Evolutionary conservation across 257 asterid species (phyloP).

Genomic region (Nicotiana noctiflora): DNA sequence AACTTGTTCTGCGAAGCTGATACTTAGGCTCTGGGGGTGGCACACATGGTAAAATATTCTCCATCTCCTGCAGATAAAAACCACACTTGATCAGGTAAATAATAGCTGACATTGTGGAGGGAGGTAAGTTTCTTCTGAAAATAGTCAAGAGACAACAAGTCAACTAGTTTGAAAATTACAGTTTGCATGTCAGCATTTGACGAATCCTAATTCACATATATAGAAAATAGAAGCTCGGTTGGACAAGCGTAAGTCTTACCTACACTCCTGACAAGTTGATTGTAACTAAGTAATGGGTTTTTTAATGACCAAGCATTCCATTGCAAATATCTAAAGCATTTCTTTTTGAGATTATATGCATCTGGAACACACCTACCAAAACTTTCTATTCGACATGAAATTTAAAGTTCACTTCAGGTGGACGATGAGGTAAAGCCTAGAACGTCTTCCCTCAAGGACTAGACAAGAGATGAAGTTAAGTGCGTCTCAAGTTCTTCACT

Average conservation of each 20-base stretch:
- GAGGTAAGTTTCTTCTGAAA: not conserved
- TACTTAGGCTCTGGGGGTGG: slow-evolving; percentile 39
- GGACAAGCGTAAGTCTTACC: not conserved
- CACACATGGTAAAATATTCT: slow-evolving; percentile 23
- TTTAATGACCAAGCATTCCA: not conserved
- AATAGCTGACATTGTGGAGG: not conserved
- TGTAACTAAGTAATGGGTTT: not conserved
- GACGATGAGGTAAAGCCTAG: not conserved
- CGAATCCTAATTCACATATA: slow-evolving; percentile 1
- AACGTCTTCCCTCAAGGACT: not conserved
- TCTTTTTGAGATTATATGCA: not conserved
- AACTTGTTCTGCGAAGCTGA: slow-evolving; percentile 44
- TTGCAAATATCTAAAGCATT: not conserved
- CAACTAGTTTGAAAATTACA: not conserved
- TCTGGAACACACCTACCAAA: not conserved
- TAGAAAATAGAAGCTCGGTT: not conserved
- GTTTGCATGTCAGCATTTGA: not conserved
- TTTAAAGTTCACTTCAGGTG: not conserved
- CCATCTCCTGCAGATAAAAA: slow-evolving; percentile 29
- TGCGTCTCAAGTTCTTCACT: not conserved
- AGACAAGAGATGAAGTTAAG: not conserved
- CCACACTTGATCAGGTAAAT: slow-evolving; percentile 4
- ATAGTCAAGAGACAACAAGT: not conserved
- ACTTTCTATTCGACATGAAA: not conserved
- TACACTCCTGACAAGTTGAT: not conserved